Base-by-base conservation (phyloP, 2,329 filamentous ascomycete species). In the Lachnellula suecica region DNA sequence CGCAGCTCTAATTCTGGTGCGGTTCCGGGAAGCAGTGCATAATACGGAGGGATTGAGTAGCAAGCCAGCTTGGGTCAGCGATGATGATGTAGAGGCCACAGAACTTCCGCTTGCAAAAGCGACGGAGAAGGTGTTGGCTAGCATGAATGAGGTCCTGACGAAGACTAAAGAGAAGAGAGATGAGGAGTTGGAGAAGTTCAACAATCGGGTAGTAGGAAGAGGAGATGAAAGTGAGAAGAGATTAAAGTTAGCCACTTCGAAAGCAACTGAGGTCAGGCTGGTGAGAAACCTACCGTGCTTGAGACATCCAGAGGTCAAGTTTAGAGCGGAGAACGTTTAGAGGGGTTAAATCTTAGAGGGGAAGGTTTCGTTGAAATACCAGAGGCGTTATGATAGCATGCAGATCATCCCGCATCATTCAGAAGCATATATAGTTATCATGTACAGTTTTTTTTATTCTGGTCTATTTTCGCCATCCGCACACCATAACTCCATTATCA, bases 261-360 rank as follows among this genome's bases (percentile, higher is more conserved):
- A 91, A 71, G 91, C 91, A n/a, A 87, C 90, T 7, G 94, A 99
- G 74, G 80, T 99, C 59, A 84, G 86, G 67, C 78, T 97, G 37
- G 87, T 95, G 47, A 79, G 90, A 61, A 91, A 93, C 68, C 72
- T 89, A 53, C 77, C 76, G 49, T 84, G 85, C 57, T 68, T 97
- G 67, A 75, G 84, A 48, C 71, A 82, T 54, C 92, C 92, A 10
- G 71, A 79, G 40, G 71, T 86, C 9, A 76, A 81, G 59, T 86
- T 91, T 71, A 74, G 75, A 58, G 85, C 86, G 5, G 74, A 73
- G 66, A 73, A 66, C 57, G 70, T 83, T 15, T 64, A 61, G 52
- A 54, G 34, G 19, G 20, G 11, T 8, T 15, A 40, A 11, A 17
- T 20, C 25, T 19, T 17, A 8, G 20, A 25, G 3, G 23, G 23